Evolutionary conservation across 1,284 basidiomycete genomes (phyloP).

Genomic region (Cutaneotrichosporon cyanovorans): DNA sequence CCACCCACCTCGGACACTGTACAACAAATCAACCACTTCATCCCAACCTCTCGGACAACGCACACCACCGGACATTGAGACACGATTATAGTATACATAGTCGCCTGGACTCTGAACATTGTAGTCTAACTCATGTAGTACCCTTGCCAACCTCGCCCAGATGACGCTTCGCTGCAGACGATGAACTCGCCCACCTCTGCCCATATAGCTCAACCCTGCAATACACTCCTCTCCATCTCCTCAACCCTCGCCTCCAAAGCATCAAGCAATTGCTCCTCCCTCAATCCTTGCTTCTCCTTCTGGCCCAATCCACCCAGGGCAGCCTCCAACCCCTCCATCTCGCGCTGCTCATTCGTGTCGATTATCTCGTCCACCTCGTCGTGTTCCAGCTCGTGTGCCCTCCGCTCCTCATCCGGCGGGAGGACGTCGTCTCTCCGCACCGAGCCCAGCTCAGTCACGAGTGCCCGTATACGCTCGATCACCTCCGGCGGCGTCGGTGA

Average conservation of each 20-base stretch:
- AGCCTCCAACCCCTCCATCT: conserved; percentile 49
- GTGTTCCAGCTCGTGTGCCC: conserved; percentile 37
- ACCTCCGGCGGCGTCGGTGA: conserved; percentile 47
- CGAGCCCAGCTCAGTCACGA: conserved; percentile 44
- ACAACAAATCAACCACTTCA: too few relatives aligned
- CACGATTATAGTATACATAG: too few relatives aligned
- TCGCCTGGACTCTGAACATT: too few relatives aligned
- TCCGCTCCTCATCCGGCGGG: conserved; percentile 35
- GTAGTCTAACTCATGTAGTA: too few relatives aligned
- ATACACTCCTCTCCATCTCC: conserved; percentile 2
- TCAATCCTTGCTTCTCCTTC: conserved; percentile 44
- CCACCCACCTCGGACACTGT: too few relatives aligned
- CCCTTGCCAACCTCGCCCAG: too few relatives aligned
- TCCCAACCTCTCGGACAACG: too few relatives aligned
- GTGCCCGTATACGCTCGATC: conserved; percentile 57
- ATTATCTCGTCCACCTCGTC: conserved; percentile 56
- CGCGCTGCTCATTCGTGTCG: conserved; percentile 51
- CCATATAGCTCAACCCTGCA: too few relatives aligned
- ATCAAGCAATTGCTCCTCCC: conserved; percentile 29
- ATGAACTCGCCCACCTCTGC: too few relatives aligned
- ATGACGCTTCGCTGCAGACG: too few relatives aligned
- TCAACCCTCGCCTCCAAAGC: conserved; percentile 47
- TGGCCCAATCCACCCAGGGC: conserved; percentile 27
- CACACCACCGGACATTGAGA: too few relatives aligned
- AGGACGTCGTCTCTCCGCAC: conserved; percentile 35